Evolutionary conservation across 2,329 filamentous ascomycete genomes (phyloP), one percentile per base, ranked within the genome.

Genomic region (Ophiosphaerella narmari): DNA sequence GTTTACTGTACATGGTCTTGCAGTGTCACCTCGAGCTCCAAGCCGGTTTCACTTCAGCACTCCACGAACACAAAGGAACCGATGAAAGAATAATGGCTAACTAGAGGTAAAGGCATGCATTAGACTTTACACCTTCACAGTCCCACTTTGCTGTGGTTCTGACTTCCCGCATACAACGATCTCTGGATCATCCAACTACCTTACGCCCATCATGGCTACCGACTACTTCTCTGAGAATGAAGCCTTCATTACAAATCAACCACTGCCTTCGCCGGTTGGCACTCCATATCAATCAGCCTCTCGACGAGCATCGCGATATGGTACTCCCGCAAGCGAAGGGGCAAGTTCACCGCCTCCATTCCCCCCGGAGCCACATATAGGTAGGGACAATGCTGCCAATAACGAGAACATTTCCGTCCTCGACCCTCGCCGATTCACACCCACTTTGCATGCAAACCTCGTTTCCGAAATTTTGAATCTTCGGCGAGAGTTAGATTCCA

Each of bases 401-500:
- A 86, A 93, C 58, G 88, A 93, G 55, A 84, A 78, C 38, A 85
- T 91, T 31, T 85, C 84, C 2, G 86, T 91, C 18, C 79, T 97
- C 26, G 94, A 99, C 67, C 91, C 94, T 3, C 86, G 93, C 47
- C 85, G 94, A 33, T 97, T 99, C 68, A 99, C 94, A 0, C 94
- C 94, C 1, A 97, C 92, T 0, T 77, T 99, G 9, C 94, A 97
- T 72, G 94, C 94, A 7, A 97, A 90, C 42, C 78, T 99, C 6
- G 93, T 99, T 1, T 93, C 93, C 0, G 94, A 99, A 72, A 99
- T 99, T 55, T 78, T 99, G 34, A 85, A 86, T 2, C 77, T 99
- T 42, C 86, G 92, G 18, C 83, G 94, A 50, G 94, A 99, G 58
- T 85, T 97, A 55, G 94, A 99, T 68, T 90, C 89, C 36, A 97